Evolutionary conservation across 257 asterid genomes (phyloP), one percentile per base, ranked within the genome.

Genomic region (Datura wrightii): DNA sequence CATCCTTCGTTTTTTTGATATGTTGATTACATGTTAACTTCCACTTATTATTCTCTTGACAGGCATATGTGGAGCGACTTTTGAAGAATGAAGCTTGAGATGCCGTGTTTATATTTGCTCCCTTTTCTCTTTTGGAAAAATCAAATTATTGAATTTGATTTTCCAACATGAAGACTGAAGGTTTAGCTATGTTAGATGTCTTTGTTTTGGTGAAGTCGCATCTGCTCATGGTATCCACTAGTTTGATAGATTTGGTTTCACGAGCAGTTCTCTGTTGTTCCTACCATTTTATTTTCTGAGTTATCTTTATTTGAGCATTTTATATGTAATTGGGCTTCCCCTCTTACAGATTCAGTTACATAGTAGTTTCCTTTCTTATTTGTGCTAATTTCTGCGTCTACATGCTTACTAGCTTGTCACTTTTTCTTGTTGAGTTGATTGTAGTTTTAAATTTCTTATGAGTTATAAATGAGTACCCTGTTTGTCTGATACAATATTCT

Each of bases 51-150:
- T 84, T 86, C 79, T 62, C 79, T 83, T 65, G 88, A 91, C 97
- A 93, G 97, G 97, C 97, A 9, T 93, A 93, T 56, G 93, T 91
- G 86, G 96, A 89, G 85, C 94, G 96, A 74, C 81, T 86, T 89
- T 86, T 79, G 59, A 93, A 92, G 92, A 79, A 89, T 10, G 90
- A 91, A 56, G 80, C 94, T 87, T 91, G 92, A 89, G 83, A 67
- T 76, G 53, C 87, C 62, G 41, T 31, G 24, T 39, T 59, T 59
- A 36, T 63, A 52, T 55, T 79, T 85, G 39, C 83, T 36, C 58
- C 39, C 34, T 37, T 59, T 36, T 58, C 53, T 31, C 31, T 80
- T 59, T 37, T 80, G 69, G 52, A 80, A n/a, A 36, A 36, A 50
- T 79, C 82, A 53, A 67, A 67, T 56, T 50, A 53, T 9, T 36